phyloP scores from a whole-genome alignment of 1,284 basidiomycete species.

The Fomitopsis palustris region DNA sequence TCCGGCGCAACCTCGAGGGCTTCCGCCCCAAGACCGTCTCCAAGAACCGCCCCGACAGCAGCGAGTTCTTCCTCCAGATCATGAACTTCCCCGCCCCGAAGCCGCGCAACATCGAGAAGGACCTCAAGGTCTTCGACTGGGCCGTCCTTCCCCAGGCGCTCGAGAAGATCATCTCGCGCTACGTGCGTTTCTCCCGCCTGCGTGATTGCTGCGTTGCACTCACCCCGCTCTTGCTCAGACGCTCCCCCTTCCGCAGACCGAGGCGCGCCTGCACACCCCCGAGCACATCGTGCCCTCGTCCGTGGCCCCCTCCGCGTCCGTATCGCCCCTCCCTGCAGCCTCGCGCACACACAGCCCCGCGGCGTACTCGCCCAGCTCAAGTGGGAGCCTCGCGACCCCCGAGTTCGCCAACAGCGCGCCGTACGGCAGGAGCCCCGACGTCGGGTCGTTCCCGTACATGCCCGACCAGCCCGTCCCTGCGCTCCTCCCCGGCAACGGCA shows the following conservation, averaged over 20 bases:
- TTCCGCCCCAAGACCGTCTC: constrained; percentile 89
- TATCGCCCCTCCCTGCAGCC: not conserved
- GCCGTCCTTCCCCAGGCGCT: constrained; percentile 74
- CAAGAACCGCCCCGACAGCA: constrained; percentile 78
- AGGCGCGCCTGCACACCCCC: not conserved
- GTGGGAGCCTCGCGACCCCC: not conserved
- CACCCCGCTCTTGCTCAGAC: not conserved
- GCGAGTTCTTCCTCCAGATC: constrained; percentile 89
- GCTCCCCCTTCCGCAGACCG: not conserved
- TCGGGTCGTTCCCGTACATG: not conserved
- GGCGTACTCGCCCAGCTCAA: not conserved
- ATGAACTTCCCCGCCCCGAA: constrained; percentile 95
- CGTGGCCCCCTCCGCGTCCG: not conserved
- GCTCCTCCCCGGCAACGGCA: not conserved
- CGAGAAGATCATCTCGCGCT: constrained; percentile 94
- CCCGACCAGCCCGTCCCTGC: not conserved
- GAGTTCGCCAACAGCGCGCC: not conserved
- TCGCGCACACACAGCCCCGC: not conserved
- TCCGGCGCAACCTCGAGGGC: constrained; percentile 90
- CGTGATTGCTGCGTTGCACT: not conserved
- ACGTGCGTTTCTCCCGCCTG: constrained; percentile 55
- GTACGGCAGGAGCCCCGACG: not conserved
- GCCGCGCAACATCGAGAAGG: constrained; percentile 96
- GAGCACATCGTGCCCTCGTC: not conserved
- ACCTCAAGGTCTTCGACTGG: constrained; percentile 98